Base-by-base conservation (phyloP, 805 yeast species). In the Spathaspora sp. region DNA sequence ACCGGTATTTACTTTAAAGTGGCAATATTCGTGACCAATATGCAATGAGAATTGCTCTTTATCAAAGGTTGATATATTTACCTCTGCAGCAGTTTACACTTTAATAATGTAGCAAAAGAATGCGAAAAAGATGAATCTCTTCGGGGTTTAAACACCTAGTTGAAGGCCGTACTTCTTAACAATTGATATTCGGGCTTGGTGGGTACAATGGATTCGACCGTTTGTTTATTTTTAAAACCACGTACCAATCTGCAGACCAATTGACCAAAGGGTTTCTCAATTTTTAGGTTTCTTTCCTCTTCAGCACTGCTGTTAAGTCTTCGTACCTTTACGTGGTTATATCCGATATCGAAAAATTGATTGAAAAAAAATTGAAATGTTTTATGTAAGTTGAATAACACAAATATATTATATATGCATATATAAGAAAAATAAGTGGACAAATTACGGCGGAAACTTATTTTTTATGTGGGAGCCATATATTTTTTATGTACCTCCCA, bases 371-470 rank as follows among this genome's bases (percentile, higher is more conserved):
- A 35, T 35, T 35, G 17, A 42, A 42, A 42, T 42, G 14, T 42
- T 42, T 23, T 42, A 42, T 42, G 44, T 42, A 42, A 12, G 7
- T 18, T 20, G 29, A 42, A 10, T 19, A 19, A 42, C 44, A 42
- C 44, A 42, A 42, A 42, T 20, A 3, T 42, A 23, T 42, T 20
- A 20, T 23, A 42, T 42, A 23, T 23, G 29, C 29, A 42, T 4
- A 23, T 20, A n/a, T 23, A 42, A 14, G 44, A 42, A 42, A 42
- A 42, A 42, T 35, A 35, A n/a, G 16, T 12, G 14, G 17, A 18
- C 44, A 42, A 42, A 12, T 42, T 42, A 42, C 44, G 44, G 44
- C 44, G 44, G 44, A 18, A 42, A 6, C 3, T 23, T 42, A 42
- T 42, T 42, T 42, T 20, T 42, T 18, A 20, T 42, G 26, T 42